phyloP scores from a whole-genome alignment of 129 eudicot genomes.

The Artemisia argyi region DNA sequence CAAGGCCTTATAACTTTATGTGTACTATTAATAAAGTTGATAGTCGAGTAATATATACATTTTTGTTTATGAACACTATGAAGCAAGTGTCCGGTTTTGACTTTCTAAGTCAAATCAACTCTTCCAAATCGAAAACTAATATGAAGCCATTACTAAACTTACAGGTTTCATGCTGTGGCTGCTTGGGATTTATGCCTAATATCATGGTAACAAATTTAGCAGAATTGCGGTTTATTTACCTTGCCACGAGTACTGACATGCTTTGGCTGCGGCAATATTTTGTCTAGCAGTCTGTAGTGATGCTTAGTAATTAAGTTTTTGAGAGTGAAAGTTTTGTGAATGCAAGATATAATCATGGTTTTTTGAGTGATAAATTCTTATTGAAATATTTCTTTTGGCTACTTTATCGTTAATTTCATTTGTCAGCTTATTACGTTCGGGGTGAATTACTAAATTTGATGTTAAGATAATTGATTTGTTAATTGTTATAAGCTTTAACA shows the following conservation, averaged over 20 bases:
- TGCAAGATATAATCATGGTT: constrained; percentile 22
- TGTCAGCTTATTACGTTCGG: too few relatives aligned
- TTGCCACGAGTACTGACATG: constrained; percentile 6
- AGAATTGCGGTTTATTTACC: constrained; percentile 8
- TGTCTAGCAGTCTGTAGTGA: background rate
- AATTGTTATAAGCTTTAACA: background rate
- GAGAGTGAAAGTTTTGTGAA: constrained; percentile 7
- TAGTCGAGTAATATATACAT: background rate
- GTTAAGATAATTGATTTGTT: background rate
- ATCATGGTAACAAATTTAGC: constrained; percentile 15
- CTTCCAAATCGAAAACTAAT: background rate
- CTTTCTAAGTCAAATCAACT: background rate
- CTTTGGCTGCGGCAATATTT: constrained; percentile 16
- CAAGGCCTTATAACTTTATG: too few relatives aligned
- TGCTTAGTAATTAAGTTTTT: constrained; percentile 22
- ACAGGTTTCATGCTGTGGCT: constrained; percentile 27
- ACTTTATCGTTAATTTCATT: too few relatives aligned
- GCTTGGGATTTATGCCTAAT: constrained; percentile 15
- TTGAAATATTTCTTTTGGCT: background rate
- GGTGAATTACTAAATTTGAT: too few relatives aligned
- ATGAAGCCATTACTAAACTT: background rate
- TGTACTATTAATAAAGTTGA: background rate
- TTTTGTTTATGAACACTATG: background rate
- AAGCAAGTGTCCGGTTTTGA: background rate
- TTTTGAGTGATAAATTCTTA: constrained; percentile 9